A percentile compares a stretch with the other conserved stretches of the same genome.
phyloP scores from a whole-genome alignment of 192 early-diverging fungal genomes.

The Linnemannia elongata region DNA sequence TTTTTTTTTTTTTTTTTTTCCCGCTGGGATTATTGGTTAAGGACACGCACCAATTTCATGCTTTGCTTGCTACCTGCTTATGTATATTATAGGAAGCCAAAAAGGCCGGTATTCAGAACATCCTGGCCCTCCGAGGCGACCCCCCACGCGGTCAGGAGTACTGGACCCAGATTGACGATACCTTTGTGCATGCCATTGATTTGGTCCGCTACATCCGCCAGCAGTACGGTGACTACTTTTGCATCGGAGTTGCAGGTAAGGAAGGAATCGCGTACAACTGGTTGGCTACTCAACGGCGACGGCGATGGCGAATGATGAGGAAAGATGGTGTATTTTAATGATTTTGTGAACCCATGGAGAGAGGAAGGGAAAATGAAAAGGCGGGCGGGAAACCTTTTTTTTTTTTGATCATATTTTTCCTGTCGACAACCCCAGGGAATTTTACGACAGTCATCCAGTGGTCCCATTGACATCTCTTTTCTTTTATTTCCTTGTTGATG shows the following conservation, averaged over 20 bases:
- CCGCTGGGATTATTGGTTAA: not conserved
- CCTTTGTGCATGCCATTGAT: constrained; percentile 83
- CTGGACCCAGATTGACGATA: constrained; percentile 80
- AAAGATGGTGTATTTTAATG: not conserved
- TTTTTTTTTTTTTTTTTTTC: not conserved
- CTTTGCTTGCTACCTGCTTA: not conserved
- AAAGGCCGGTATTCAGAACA: constrained; percentile 83
- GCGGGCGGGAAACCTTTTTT: not conserved
- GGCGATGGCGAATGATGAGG: constrained; percentile 15
- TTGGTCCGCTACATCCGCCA: constrained; percentile 85
- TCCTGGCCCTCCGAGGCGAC: constrained; percentile 88
- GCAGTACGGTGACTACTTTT: constrained; percentile 86
- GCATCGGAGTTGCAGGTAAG: constrained; percentile 85
- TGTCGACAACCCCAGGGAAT: not conserved
- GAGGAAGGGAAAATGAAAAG: not conserved
- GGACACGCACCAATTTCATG: constrained; percentile 63
- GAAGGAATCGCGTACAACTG: not conserved
- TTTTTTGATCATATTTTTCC: not conserved
- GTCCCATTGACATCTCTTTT: not conserved
- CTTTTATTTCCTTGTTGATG: not conserved
- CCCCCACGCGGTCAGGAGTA: constrained; percentile 84
- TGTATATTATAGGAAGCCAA: constrained; percentile 57
- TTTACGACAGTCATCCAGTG: not conserved
- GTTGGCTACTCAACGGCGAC: not conserved
- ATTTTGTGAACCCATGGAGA: not conserved